Evolutionary conservation across 176 grass and related monocot species (phyloP), one percentile per base, ranked within the genome.

Genomic region (Poa pratensis): DNA sequence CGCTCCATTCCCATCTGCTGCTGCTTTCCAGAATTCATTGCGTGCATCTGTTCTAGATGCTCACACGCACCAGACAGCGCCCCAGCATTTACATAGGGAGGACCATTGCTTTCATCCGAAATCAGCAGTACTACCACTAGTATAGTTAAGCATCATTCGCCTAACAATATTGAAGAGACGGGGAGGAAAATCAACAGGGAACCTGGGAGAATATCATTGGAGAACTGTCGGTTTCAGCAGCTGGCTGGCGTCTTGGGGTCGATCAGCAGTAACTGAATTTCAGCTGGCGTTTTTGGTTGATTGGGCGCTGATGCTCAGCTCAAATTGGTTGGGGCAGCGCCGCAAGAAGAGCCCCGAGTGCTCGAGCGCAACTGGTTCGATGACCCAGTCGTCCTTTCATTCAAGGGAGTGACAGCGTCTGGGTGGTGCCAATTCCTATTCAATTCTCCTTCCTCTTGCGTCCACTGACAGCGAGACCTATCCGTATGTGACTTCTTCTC

Each of bases 21-120:
- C 70, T 15, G 42, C 42, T 50, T 50, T 74, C 71, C 23, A 10
- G 23, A 74, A 74, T 74, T 74, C 71, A 74, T 74, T 74, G 71
- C 71, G 7, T 1, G 43, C 71, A 50, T 49, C 71, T 74, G 15
- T 23, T 50, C 13, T 49, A 26, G 69, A 73, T 27, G 69, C 69
- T 73, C 69, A 73, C 69, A 73, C 22, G 69, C 69, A 73, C 70
- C 70, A 26, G 17, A 73, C 70, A 73, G 42, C 43, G 45, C 14
- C 43, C 8, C 43, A 9, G 69, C 69, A 71, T 71, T 71, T 71
- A 71, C 69, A 45, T 12, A 12, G 19, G 39, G 19, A 49, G 71
- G 71, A 9, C 43, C 71, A 74, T 74, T 74, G 70, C 45, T 74
- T 50, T 74, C 71, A 50, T 46, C 15, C 14, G 5, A 74, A 73